Base-by-base conservation (phyloP, 1,284 basidiomycete species). In the Volvariella volvacea region DNA sequence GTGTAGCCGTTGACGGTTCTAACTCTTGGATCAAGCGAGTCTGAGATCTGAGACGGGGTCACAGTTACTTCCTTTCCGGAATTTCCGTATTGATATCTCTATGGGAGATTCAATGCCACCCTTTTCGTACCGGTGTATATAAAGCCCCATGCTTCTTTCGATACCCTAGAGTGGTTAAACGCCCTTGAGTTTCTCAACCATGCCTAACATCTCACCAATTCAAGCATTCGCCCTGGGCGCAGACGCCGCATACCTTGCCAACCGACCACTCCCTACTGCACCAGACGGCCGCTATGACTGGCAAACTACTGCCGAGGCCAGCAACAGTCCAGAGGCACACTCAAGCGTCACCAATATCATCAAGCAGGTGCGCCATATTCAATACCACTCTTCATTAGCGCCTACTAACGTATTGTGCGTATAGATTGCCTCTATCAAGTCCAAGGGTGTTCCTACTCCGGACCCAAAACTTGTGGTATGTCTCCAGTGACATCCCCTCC, bases 281-380 rank as follows among this genome's bases (percentile, higher is more conserved):
- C 43, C 43, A 7, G 38, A 41, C 22, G 62, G 62, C 4, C 55
- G 57, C 19, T 64, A 64, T 45, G 62, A 64, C 42, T 60, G 58
- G 55, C 50, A 63, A 43, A 48, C 57, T 22, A 47, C 52, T 16
- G 45, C 52, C 0, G 46, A 58, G 34, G 47, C 55, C 2, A 48
- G 50, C 12, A 49, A 51, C n/a, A 50, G 52, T 16, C 48, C 46
- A 1, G 51, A 62, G 41, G 58, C 50, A 2, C 60, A 61, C 30
- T 53, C 62, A 4, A 43, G 48, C 6, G 39, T 62, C 7, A 57
- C 52, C 2, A 62, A 62, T 34, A 43, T 61, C 9, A 9, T 31
- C 30, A 31, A 31, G 9, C 9, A 31, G 30, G 30, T 31, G n/a
- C 30, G 9, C n/a, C 30, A 9, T 31, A 9, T 31, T n/a, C n/a